Base-by-base conservation (phyloP, 2,329 filamentous ascomycete species). In the Dactylellina parvicollis region DNA sequence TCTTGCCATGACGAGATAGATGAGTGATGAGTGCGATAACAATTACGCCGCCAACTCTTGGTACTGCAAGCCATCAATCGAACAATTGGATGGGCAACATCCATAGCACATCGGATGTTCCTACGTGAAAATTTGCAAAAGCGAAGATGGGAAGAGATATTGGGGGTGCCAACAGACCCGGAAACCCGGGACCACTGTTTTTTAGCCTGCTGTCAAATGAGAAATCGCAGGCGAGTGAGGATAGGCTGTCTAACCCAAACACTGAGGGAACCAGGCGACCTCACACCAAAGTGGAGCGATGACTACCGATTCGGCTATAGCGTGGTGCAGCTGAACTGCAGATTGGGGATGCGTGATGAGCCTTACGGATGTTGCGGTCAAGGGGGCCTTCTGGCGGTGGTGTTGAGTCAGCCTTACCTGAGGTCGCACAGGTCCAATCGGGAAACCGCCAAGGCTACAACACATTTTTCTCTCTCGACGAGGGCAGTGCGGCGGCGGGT, bases 391-490 rank as follows among this genome's bases (percentile, higher is more conserved):
- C 32, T 24, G 22, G 50, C 10, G 18, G 14, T 50, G 57, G 67
- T 59, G 57, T 72, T 72, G 67, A 72, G 67, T 72, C 59, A 65
- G 67, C 67, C 67, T 72, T 65, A 72, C 67, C 67, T 72, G 67
- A 72, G 46, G 59, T 65, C 30, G 34, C 52, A 65, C 52, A 60
- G 50, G 42, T n/a, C 56, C 9, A 49, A 64, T 60, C 9, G 14
- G 24, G 49, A 50, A 57, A 60, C 22, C 38, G 67, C 67, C 67
- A 72, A 65, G 67, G 26, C 24, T 16, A 20, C 67, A 71, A 71
- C 56, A 71, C 66, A 40, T 55, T 67, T 24, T 10, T 10, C 26
- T 42, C 47, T 26, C 18, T 26, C 26, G 22, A 42, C 4, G 26
- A 38, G 18, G 18, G 18, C 24, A 26, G 20, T 56, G 52, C 42